Percentiles rank a stretch among this genome's conserved stretches.
Conservation (phyloP, 768 basidiomycete species). For the Terana coerulea region DNA sequence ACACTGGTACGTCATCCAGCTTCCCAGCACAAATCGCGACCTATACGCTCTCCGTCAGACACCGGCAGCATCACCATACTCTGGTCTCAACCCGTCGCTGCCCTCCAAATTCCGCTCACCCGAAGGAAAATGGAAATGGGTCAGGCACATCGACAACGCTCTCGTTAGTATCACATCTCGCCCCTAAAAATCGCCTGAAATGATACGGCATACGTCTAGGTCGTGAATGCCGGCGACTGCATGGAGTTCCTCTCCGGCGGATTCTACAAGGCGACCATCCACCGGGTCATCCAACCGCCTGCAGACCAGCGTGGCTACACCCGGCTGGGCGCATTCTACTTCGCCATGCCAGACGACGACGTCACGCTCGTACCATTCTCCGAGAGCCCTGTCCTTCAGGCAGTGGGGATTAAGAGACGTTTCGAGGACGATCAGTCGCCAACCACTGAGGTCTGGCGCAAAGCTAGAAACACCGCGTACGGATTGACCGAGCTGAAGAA, state of each 20-base stretch:
- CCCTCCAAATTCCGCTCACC: constrained; percentile 50
- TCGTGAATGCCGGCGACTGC: constrained; percentile 57
- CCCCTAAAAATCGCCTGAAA: not conserved
- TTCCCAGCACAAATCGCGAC: too few species aligned
- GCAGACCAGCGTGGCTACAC: constrained; percentile 44
- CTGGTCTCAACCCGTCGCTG: constrained; percentile 59
- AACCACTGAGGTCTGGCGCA: constrained; percentile 51
- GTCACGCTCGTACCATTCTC: constrained; percentile 41
- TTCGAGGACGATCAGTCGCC: constrained; percentile 40
- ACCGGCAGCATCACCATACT: constrained; percentile 54
- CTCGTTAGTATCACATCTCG: constrained; percentile 22
- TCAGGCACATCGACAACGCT: constrained; percentile 33
- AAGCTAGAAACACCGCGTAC: constrained; percentile 47
- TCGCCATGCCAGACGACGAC: constrained; percentile 47
- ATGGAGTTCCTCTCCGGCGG: constrained; percentile 61
- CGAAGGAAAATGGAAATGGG: constrained; percentile 45
- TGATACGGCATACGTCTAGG: constrained; percentile 25
- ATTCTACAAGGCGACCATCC: constrained; percentile 56
- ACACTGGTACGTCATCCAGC: constrained; percentile 54
- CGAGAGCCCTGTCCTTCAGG: constrained; percentile 47
- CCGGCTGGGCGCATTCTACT: constrained; percentile 59
- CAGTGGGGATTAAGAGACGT: constrained; percentile 35
- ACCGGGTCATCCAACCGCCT: constrained; percentile 61
- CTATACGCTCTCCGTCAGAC: constrained; percentile 41
- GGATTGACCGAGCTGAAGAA: constrained; percentile 43